These are phyloP conservation scores for Saccharomycopsis hybrid DNA, from an alignment of 1,139 yeast species.

Conservation along the genomic window DNA sequence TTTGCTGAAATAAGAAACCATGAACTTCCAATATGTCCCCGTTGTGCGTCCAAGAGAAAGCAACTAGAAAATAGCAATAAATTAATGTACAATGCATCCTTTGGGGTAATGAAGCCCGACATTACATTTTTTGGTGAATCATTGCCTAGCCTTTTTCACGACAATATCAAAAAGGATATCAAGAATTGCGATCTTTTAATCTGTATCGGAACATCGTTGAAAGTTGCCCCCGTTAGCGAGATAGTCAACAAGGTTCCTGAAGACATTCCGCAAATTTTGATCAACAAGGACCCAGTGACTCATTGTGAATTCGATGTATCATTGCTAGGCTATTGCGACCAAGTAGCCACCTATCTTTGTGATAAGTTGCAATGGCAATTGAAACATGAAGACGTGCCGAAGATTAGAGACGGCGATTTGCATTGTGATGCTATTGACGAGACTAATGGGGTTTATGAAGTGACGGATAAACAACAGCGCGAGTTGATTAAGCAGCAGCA, in stretches of 20 bases:
- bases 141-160: constrained; percentile 69
- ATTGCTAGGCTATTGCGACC: constrained; percentile 82
- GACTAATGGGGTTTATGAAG: constrained; percentile 29
- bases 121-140: constrained; percentile 93
- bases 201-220: constrained; percentile 88
- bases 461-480: constrained; percentile 28
- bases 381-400: constrained; percentile 42
- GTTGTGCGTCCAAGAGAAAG: constrained; percentile 46
- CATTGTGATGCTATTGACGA: constrained; percentile 27
- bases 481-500: constrained; percentile 13
- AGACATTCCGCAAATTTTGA: constrained; percentile 73
- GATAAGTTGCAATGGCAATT: constrained; percentile 62
- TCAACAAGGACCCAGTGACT: constrained; percentile 73
- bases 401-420: constrained; percentile 29
- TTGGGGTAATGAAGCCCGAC: constrained; percentile 92
- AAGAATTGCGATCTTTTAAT: constrained; percentile 71
- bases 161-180: constrained; percentile 51
- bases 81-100: constrained; percentile 33
- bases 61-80: constrained; percentile 21
- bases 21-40: constrained; percentile 67
- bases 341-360: constrained; percentile 64
- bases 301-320: constrained; percentile 79
- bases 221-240: constrained; percentile 94
- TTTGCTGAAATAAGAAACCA: constrained; percentile 54
- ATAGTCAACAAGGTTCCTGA: constrained; percentile 72